These are phyloP conservation scores for Dianthus caryophyllus DNA, from an alignment of 148 eudicot species.

Conservation along the genomic window DNA sequence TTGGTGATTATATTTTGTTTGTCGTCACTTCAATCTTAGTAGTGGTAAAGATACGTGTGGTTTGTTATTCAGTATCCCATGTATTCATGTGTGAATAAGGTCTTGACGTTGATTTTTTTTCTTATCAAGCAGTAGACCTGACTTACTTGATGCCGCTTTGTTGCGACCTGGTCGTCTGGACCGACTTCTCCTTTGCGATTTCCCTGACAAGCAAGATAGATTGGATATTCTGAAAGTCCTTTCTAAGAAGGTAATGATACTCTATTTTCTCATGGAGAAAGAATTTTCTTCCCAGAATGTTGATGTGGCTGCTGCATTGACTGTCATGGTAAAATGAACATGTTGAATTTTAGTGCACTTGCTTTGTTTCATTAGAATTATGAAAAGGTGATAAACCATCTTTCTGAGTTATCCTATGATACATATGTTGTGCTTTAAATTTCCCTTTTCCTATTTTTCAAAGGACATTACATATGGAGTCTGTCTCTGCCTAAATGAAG, in stretches of 20 bases:
- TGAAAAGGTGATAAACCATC: not conserved
- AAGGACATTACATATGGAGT: not conserved
- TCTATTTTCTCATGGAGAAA: not conserved
- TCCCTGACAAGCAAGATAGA: constrained; percentile 73
- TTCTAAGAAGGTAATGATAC: constrained; percentile 62
- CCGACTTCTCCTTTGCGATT: constrained; percentile 93
- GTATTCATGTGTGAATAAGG: constrained; percentile 5
- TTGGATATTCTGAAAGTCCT: constrained; percentile 82
- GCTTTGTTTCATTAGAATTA: not conserved
- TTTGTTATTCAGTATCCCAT: not conserved
- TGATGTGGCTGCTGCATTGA: not conserved
- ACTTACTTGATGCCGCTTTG: constrained; percentile 97
- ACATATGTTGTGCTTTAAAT: not conserved
- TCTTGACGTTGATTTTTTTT: constrained; percentile 1
- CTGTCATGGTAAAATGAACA: not conserved
- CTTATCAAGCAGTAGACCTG: constrained; percentile 78
- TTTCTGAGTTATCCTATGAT: not conserved
- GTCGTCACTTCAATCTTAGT: not conserved
- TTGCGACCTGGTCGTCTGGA: constrained; percentile 95
- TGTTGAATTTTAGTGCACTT: not conserved
- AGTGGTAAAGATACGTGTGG: not conserved
- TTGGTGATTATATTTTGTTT: not conserved
- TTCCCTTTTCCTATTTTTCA: not conserved
- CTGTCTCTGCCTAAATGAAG: not conserved
- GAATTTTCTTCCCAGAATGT: not conserved